These are phyloP conservation scores for Agrostemma githago DNA, from an alignment of 148 eudicot genomes.

Conservation along the genomic window DNA sequence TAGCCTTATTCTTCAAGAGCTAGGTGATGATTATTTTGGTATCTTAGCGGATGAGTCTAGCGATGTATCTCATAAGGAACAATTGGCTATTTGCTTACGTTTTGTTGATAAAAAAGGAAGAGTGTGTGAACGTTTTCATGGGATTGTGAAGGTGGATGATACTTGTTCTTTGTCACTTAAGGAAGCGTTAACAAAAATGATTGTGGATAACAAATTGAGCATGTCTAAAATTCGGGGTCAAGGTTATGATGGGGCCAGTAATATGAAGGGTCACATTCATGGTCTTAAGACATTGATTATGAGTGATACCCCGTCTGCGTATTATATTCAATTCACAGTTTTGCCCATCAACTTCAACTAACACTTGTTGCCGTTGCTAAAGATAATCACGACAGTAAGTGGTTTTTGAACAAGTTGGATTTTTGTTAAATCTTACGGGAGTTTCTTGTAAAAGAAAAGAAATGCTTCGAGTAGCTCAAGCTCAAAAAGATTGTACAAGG, in stretches of 20 bases:
- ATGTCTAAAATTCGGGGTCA: background rate
- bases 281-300: background rate
- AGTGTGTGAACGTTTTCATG: background rate
- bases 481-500: background rate
- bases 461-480: background rate
- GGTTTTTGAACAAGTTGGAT: background rate
- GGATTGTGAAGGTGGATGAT: background rate
- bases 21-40: background rate
- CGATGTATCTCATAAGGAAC: background rate
- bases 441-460: background rate
- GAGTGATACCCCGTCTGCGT: background rate
- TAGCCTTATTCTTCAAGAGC: background rate
- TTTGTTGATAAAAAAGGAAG: background rate
- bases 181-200: background rate
- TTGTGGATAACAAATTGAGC: background rate
- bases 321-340: background rate
- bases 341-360: background rate
- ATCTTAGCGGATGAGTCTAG: background rate
- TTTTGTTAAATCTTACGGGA: background rate
- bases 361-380: background rate
- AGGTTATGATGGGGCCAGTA: slow-evolving; percentile 3
- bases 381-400: background rate
- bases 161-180: background rate
- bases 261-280: background rate
- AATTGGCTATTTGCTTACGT: background rate